Evolutionary conservation across 805 yeast genomes (phyloP).

Genomic region (Barnettozyma sucrosica): DNA sequence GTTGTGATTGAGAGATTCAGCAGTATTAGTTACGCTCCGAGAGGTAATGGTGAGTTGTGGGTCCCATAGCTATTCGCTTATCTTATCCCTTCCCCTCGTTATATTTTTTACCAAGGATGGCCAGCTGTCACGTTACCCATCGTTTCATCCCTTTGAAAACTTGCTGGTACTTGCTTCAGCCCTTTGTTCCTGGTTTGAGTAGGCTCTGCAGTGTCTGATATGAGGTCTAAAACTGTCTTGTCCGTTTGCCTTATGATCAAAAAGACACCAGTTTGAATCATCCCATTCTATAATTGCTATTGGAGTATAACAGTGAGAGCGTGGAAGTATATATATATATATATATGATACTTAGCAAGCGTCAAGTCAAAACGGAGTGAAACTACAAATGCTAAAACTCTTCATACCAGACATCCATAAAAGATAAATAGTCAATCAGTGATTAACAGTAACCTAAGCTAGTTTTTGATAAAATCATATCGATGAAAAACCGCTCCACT

Average conservation of each 20-base stretch:
- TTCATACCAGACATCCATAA: too few species aligned
- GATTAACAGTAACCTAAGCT: not conserved
- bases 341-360: too few species aligned
- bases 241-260: too few species aligned
- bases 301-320: too few species aligned
- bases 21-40: constrained; percentile 49
- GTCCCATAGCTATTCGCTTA: constrained; percentile 31
- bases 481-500: not conserved
- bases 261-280: not conserved
- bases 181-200: too few species aligned
- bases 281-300: too few species aligned
- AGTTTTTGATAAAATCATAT: not conserved
- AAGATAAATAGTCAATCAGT: not conserved
- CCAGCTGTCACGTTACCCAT: not conserved
- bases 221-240: too few species aligned
- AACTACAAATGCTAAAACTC: too few species aligned
- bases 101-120: not conserved
- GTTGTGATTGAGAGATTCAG: constrained; percentile 39
- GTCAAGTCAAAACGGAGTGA: too few species aligned
- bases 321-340: too few species aligned
- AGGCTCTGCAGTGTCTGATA: too few species aligned
- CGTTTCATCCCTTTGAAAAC: not conserved
- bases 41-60: constrained; percentile 60
- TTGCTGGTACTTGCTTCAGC: too few species aligned
- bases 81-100: not conserved